Evolutionary conservation across 2,329 filamentous ascomycete genomes (phyloP).

Genomic region (Chalaropsis ovoidea): DNA sequence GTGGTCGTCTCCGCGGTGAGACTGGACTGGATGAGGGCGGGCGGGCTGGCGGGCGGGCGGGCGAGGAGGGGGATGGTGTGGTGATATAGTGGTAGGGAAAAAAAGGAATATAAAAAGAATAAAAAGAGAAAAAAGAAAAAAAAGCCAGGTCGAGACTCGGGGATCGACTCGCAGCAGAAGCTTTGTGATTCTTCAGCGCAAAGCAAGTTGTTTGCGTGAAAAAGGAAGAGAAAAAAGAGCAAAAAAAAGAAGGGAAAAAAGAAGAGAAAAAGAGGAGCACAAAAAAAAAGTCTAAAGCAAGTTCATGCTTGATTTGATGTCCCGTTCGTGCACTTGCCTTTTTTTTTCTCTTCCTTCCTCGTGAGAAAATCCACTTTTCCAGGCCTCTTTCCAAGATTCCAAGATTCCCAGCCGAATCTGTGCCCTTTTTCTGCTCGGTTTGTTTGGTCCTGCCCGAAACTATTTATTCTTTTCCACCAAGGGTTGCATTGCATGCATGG

Average conservation of each 20-base stretch:
- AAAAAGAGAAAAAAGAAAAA: neutral
- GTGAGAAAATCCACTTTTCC: neutral
- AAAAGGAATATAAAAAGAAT: neutral
- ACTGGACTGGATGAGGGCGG: constrained; percentile 1
- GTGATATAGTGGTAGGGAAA: neutral
- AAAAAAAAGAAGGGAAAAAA: constrained; percentile 4
- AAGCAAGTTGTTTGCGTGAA: constrained; percentile 12
- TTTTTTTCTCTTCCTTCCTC: constrained; percentile 1
- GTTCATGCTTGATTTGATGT: constrained; percentile 23
- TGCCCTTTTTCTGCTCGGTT: too few relatives aligned
- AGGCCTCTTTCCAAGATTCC: too few relatives aligned
- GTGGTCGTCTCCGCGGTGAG: constrained; percentile 9
- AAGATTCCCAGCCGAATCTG: too few relatives aligned
- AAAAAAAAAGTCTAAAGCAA: constrained; percentile 27
- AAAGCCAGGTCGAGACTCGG: neutral
- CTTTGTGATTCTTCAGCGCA: constrained; percentile 6
- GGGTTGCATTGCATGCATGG: too few relatives aligned
- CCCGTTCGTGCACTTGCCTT: neutral
- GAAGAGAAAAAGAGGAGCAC: neutral
- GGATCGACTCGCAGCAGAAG: neutral
- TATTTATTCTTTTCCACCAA: too few relatives aligned
- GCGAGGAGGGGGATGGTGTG: neutral
- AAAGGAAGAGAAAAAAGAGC: neutral
- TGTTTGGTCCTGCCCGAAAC: too few relatives aligned
- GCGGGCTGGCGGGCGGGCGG: neutral